These are phyloP conservation scores for Lenzites betulinus DNA, from an alignment of 768 basidiomycete genomes.

Conservation along the genomic window DNA sequence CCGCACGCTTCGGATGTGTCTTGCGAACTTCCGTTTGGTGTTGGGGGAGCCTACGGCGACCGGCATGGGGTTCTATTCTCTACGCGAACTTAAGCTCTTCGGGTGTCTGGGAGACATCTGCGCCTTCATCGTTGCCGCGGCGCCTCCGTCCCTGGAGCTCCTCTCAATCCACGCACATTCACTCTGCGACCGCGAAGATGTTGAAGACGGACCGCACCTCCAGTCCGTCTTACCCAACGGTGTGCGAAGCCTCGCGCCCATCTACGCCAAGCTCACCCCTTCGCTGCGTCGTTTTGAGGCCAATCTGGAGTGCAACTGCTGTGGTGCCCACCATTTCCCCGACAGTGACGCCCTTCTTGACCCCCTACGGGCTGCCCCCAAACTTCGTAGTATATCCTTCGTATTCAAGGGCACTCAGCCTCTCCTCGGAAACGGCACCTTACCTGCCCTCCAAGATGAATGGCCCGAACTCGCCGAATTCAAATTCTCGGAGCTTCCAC, in stretches of 20 bases:
- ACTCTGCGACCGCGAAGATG: background rate
- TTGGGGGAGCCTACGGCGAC: background rate
- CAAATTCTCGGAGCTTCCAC: background rate
- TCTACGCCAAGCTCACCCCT: background rate
- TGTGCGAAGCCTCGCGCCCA: background rate
- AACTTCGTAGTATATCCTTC: background rate
- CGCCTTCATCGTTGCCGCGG: background rate
- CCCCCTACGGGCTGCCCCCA: background rate
- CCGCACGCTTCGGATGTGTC: background rate
- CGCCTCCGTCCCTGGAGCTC: background rate
- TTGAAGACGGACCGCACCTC: background rate
- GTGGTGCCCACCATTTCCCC: background rate
- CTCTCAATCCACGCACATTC: background rate
- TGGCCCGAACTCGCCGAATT: background rate
- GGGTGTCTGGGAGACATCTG: background rate
- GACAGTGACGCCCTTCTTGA: background rate
- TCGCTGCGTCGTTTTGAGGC: background rate
- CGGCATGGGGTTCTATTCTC: background rate
- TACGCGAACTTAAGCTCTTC: background rate
- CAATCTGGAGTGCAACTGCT: background rate
- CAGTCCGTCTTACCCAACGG: background rate
- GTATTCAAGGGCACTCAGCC: background rate
- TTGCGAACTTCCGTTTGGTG: background rate
- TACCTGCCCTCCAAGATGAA: background rate
- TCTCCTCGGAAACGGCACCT: background rate